Conservation (phyloP, 495 filamentous ascomycete genomes). For the Aspergillus asperescens region DNA sequence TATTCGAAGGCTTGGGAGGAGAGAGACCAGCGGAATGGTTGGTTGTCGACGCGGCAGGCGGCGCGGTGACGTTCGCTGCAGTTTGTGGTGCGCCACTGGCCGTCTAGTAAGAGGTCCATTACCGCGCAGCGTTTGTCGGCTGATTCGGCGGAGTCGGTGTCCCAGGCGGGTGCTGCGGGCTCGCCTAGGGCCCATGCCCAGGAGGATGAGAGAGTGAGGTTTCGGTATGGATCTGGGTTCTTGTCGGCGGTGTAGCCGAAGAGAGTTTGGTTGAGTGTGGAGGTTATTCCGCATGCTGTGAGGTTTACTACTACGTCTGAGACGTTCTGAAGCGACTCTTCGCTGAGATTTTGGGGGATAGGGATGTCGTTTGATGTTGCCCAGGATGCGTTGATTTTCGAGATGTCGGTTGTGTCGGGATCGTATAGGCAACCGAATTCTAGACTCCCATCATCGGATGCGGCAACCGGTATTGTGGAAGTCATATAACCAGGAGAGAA, state of each 20-base stretch:
- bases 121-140: constrained; percentile 48
- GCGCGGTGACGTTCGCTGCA: constrained; percentile 45
- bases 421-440: constrained; percentile 50
- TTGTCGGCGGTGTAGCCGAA: constrained; percentile 47
- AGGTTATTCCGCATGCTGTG: constrained; percentile 54
- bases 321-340: constrained; percentile 28
- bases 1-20: constrained; percentile 36
- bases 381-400: constrained; percentile 54
- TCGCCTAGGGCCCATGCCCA: constrained; percentile 59
- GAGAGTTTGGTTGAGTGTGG: constrained; percentile 51
- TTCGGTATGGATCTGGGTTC: constrained; percentile 43
- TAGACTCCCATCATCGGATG: constrained; percentile 32
- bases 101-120: constrained; percentile 38
- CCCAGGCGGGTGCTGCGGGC: constrained; percentile 33
- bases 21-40: constrained; percentile 53
- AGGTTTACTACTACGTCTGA: constrained; percentile 36
- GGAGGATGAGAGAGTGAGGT: constrained; percentile 43
- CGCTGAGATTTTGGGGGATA: constrained; percentile 25
- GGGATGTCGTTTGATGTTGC: constrained; percentile 35
- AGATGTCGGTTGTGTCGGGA: constrained; percentile 30
- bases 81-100: constrained; percentile 53
- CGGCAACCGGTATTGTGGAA: constrained; percentile 22
- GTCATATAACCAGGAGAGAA: constrained; percentile 41
- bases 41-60: constrained; percentile 48
- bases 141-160: constrained; percentile 20